phyloP scores from a whole-genome alignment of 2,329 filamentous ascomycete species.

The Penicillium sp. region DNA sequence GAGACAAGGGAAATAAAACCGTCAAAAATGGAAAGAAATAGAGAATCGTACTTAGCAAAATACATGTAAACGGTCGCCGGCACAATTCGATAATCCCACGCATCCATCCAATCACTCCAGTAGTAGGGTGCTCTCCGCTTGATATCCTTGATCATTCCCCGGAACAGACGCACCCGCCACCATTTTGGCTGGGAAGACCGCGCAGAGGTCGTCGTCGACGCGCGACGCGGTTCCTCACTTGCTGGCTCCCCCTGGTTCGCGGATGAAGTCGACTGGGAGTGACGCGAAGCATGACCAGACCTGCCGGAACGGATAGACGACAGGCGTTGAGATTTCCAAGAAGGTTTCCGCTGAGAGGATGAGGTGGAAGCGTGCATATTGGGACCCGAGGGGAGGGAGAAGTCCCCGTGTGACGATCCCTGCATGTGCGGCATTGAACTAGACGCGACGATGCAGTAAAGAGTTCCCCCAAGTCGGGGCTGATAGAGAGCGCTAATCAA shows the following conservation, averaged over 20 bases:
- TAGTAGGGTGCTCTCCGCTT: slow-evolving; percentile 74
- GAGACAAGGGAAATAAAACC: not conserved
- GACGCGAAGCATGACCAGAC: slow-evolving; percentile 9
- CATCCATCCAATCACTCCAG: slow-evolving; percentile 77
- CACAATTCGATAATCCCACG: slow-evolving; percentile 86
- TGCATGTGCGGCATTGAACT: slow-evolving; percentile 8
- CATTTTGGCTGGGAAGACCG: slow-evolving; percentile 46
- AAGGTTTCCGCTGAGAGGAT: slow-evolving; percentile 26
- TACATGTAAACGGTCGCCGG: slow-evolving; percentile 92
- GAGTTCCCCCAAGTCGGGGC: not conserved
- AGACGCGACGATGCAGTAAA: not conserved
- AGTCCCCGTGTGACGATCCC: slow-evolving; percentile 18
- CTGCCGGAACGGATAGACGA: slow-evolving; percentile 20
- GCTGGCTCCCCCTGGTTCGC: slow-evolving; percentile 4
- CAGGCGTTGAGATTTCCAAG: slow-evolving; percentile 25
- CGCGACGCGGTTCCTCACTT: slow-evolving; percentile 8
- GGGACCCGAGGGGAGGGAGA: slow-evolving; percentile 24
- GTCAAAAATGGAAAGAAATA: not conserved
- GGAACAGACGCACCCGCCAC: slow-evolving; percentile 75
- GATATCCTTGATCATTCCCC: slow-evolving; percentile 77
- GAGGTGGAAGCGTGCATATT: slow-evolving; percentile 29
- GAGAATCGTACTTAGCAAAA: slow-evolving; percentile 72
- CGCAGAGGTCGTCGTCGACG: slow-evolving; percentile 12
- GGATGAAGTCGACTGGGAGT: slow-evolving; percentile 7
- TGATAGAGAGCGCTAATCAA: not conserved